Evolutionary conservation across 441 rosid genomes (phyloP).

Genomic region (Euphorbia celastroides): DNA sequence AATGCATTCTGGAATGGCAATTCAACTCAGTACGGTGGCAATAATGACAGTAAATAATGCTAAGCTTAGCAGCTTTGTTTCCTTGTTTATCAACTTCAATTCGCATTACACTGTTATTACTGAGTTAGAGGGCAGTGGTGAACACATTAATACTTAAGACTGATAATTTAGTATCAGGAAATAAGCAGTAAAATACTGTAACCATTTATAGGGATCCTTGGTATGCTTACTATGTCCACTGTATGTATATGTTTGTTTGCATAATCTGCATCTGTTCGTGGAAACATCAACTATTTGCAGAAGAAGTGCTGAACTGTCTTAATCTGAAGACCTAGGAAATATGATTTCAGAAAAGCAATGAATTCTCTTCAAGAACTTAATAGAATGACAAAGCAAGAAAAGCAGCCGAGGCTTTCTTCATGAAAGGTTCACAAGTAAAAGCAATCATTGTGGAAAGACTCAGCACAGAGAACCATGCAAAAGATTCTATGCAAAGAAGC

Average conservation of each 20-base stretch:
- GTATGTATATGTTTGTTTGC: neutral
- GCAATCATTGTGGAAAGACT: no score
- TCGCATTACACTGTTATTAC: neutral
- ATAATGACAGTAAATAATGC: conserved; percentile 29
- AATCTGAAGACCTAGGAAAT: no score
- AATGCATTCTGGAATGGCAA: conserved; percentile 91
- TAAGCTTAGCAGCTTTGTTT: neutral
- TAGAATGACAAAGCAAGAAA: no score
- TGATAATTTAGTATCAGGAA: neutral
- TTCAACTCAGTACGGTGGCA: conserved; percentile 75
- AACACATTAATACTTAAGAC: neutral
- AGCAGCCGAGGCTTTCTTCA: no score
- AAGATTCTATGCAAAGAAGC: no score
- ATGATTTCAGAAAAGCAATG: no score
- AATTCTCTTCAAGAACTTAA: no score
- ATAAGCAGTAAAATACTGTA: neutral
- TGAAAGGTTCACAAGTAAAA: no score
- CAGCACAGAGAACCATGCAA: no score
- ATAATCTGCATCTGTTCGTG: neutral
- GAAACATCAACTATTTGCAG: no score
- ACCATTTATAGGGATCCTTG: neutral
- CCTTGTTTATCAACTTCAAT: neutral
- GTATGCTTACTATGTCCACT: neutral
- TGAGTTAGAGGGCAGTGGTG: neutral
- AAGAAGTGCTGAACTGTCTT: no score